Conservation (phyloP, 1,284 basidiomycete genomes). For the Pterulicium gracile region DNA sequence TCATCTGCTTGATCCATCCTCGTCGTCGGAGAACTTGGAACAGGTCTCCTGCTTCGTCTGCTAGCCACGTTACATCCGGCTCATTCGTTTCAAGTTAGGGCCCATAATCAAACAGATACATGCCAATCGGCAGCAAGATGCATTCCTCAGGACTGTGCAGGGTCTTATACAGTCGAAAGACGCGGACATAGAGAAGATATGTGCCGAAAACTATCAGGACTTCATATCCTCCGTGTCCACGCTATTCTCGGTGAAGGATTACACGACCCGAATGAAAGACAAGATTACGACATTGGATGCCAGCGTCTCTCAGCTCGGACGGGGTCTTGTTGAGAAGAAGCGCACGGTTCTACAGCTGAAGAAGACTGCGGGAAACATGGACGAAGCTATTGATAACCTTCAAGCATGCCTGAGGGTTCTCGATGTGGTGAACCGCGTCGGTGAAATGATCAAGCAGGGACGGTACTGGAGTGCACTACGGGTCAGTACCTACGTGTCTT, state of each 20-base stretch:
- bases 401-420: constrained; percentile 88
- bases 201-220: constrained; percentile 94
- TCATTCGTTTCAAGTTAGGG: constrained; percentile 35
- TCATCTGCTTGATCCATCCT: constrained; percentile 75
- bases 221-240: constrained; percentile 96
- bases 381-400: constrained; percentile 91
- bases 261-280: constrained; percentile 73
- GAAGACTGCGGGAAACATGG: constrained; percentile 87
- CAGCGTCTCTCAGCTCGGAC: constrained; percentile 70
- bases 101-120: constrained; percentile 92
- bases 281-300: constrained; percentile 64
- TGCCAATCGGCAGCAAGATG: constrained; percentile 82
- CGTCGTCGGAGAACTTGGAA: constrained; percentile 85
- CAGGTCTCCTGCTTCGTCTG: constrained; percentile 37
- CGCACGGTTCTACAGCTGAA: constrained; percentile 80
- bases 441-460: constrained; percentile 84
- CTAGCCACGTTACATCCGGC: not conserved
- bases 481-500: constrained; percentile 45
- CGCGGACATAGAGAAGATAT: constrained; percentile 91
- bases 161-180: constrained; percentile 90
- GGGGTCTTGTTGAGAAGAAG: constrained; percentile 86
- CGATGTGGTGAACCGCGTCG: constrained; percentile 91
- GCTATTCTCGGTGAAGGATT: constrained; percentile 87
- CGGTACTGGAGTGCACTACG: constrained; percentile 96
- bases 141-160: constrained; percentile 81